Evolutionary conservation across 1,284 basidiomycete species (phyloP), one percentile per base, ranked within the genome.

Genomic region (Sporisorium scitamineum): DNA sequence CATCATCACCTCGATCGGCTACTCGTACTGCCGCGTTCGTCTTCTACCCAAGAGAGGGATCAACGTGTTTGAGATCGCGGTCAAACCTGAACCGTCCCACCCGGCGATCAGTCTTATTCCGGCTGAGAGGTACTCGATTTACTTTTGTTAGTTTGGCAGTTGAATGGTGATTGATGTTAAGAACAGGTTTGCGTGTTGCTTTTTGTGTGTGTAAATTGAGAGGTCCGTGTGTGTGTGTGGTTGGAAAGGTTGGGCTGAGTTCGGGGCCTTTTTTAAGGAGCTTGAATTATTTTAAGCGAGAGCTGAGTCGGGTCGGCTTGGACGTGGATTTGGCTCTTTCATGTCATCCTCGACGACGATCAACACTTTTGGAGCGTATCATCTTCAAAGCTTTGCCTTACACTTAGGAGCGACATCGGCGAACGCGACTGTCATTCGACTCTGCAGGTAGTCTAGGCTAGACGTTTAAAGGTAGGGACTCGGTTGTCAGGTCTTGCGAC

Each of bases 71-170:
- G 74, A 76, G 39, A 54, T 76, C 50, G 34, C 27, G 16, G 37
- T 76, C n/a, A 47, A 32, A 31, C 52, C 74, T 1, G 65, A 72
- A 2, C 3, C 52, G 5, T 16, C 29, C 2, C 65, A 52, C 2
- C 31, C 24, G 20, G 31, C 58, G n/a, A 44, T 76, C 11, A 45
- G 24, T 10, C 20, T 27, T 1, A 26, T 76, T n/a, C 61, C 65
- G 5, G 47, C 53, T 4, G 74, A 76, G 52, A 57, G 55, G 34
- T 76, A 76, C 48, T 47, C 58, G 22, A 65, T 76, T 48, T 76
- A 61, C 59, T 69, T 76, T 50, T 68, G 65, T 56, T 72, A 59
- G 22, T n/a, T n/a, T n/a, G n/a, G n/a, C n/a, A n/a, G n/a, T n/a
- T n/a, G n/a, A n/a, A 20, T 24, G 32, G 2, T 9, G n/a, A 8